Conservation (phyloP, 345 rosid species). For the Populus pruinosa region DNA sequence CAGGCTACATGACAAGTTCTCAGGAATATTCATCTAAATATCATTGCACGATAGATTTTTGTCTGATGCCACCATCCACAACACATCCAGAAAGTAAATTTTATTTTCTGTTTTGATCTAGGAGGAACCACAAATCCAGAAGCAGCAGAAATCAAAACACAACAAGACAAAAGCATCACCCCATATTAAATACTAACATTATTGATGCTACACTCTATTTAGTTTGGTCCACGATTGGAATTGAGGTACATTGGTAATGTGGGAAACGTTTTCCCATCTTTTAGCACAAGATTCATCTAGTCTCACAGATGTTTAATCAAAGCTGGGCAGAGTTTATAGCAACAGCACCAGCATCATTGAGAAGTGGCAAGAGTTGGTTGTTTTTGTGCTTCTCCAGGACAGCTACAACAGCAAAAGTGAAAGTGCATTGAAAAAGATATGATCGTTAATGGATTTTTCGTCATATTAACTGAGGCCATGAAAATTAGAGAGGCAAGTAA, state of each 20-base stretch:
- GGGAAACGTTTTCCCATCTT: neutral
- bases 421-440: neutral
- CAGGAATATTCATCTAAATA: neutral
- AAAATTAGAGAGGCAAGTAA: neutral
- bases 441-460: neutral
- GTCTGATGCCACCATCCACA: neutral
- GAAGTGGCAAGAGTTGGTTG: constrained; percentile 55
- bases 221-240: neutral
- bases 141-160: neutral
- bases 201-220: neutral
- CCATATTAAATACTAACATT: neutral
- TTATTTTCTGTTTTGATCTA: neutral
- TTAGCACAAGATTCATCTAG: neutral
- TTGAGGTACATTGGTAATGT: neutral
- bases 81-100: neutral
- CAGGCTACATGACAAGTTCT: neutral
- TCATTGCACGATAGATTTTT: neutral
- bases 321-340: constrained; percentile 41
- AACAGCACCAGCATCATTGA: constrained; percentile 54
- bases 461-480: neutral
- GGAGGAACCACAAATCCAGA: neutral
- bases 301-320: constrained; percentile 6
- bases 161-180: neutral
- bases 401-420: constrained; percentile 32
- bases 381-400: constrained; percentile 44